phyloP scores from a whole-genome alignment of 169 alveolate genomes.

The Haemoproteus tartakovskyi region DNA sequence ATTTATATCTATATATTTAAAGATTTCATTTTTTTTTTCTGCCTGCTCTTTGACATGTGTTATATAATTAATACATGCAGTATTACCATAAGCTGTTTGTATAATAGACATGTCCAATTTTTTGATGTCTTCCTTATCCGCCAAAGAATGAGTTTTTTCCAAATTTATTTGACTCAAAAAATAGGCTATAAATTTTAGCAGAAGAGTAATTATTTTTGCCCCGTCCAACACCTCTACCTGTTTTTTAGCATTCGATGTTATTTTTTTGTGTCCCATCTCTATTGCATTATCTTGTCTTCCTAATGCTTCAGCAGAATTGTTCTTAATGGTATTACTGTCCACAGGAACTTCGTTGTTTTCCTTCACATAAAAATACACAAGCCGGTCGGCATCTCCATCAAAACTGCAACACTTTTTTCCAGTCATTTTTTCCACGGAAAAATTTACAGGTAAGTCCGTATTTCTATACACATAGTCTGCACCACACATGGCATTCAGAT shows the following conservation, averaged over 20 bases:
- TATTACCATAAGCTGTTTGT: constrained; percentile 52
- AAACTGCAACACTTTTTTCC: constrained; percentile 69
- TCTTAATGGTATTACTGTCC: background rate
- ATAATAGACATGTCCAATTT: constrained; percentile 33
- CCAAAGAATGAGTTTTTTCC: background rate
- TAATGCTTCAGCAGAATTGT: too few relatives aligned
- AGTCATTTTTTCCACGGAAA: background rate
- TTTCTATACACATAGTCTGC: constrained; percentile 70
- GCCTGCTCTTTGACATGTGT: background rate
- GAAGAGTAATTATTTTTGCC: constrained; percentile 58
- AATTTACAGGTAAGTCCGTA: constrained; percentile 5
- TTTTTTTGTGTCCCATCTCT: background rate
- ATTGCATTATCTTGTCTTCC: background rate
- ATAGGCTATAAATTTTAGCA: constrained; percentile 44
- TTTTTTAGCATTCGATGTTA: background rate
- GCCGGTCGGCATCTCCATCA: constrained; percentile 78
- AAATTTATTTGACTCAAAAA: constrained; percentile 9
- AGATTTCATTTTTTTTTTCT: background rate
- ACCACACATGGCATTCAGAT: constrained; percentile 62
- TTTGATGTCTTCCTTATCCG: constrained; percentile 18
- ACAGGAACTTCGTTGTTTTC: background rate
- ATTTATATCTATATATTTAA: constrained; percentile 51
- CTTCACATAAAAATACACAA: constrained; percentile 65
- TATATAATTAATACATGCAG: constrained; percentile 7
- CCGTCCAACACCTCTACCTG: constrained; percentile 70